phyloP scores from a whole-genome alignment of 768 basidiomycete genomes.

The Termitomyces eurrhizus region DNA sequence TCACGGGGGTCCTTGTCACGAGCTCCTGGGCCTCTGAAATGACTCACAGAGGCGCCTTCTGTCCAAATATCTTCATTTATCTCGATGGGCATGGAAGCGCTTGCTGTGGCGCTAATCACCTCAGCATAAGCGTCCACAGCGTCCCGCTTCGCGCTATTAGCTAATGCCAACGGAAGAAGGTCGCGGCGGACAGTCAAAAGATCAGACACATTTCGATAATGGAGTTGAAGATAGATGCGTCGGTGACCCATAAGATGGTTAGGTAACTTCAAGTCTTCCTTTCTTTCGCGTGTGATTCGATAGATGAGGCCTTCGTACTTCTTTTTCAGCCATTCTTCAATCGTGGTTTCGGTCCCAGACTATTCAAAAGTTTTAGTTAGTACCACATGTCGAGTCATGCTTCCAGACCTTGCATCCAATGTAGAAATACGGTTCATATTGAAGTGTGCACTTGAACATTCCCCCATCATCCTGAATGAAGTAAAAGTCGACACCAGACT shows the following conservation, averaged over 20 bases:
- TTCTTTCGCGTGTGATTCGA: conserved; percentile 75
- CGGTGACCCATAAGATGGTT: conserved; percentile 97
- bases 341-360: conserved; percentile 81
- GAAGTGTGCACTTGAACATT: conserved; percentile 92
- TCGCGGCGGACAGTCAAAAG: conserved; percentile 86
- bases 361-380: conserved; percentile 23
- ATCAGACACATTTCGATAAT: conserved; percentile 92
- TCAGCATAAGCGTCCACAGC: conserved; percentile 98
- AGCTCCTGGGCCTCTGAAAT: conserved; percentile 25
- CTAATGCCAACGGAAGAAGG: conserved; percentile 81
- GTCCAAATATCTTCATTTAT: conserved; percentile 59
- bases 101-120: conserved; percentile 78
- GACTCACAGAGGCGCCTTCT: conserved; percentile 34
- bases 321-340: conserved; percentile 96
- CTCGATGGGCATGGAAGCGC: conserved; percentile 62
- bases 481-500: conserved; percentile 91
- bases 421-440: conserved; percentile 93
- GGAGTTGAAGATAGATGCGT: conserved; percentile 82
- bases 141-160: conserved; percentile 88
- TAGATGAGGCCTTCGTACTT: conserved; percentile 85
- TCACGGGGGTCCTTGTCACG: conserved; percentile 84
- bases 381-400: conserved; percentile 3
- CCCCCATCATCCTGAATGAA: conserved; percentile 97
- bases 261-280: conserved; percentile 92
- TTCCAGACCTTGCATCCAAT: conserved; percentile 83